Evolutionary conservation across 1,139 yeast genomes (phyloP), one percentile per base, ranked within the genome.

Genomic region (Blastobotrys aristatus): DNA sequence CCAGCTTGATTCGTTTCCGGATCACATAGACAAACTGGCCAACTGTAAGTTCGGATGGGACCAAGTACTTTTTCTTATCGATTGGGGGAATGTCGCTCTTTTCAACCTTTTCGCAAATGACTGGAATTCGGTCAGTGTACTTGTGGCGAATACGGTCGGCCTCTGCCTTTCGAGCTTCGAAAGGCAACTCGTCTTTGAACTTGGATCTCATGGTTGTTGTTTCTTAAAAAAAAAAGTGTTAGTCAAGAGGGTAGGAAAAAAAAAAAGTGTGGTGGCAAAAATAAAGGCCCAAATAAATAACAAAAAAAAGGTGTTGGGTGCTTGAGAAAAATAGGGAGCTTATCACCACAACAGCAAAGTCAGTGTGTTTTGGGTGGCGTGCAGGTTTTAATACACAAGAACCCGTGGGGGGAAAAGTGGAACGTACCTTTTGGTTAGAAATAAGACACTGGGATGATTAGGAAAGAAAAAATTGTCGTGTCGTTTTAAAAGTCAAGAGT

Each of bases 1-100:
- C 96, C 56, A 92, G 78, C 74, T 86, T 86, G 68, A 92, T 90
- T 67, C 98, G 83, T 73, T 90, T 89, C 70, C 98, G 83, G 61
- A 92, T 88, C 52, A 92, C 98, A 63, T 92, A 92, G 47, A 92
- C 97, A 72, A 92, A 90, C 69, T 92, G 98, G 33, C 98, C 98
- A 52, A 92, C 96, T 0, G 97, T 88, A 62, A 92, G 76, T 67
- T 94, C 98, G 30, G 92, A 84, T 10, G 98, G 98, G 10, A 92
- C 98, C 59, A 92, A 77, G 65, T 92, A 92, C 72, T 92, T 92
- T 69, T 96, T 84, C 76, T 92, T 92, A 69, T 92, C 98, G 64
- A 92, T 89, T 59, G 90, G 94, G 47, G 95, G 95, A 56, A 92
- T 87, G 66, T 92, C 97, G 44, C 96, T 84, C 70, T 92, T 92